Evolutionary conservation across 306 rosid species (phyloP).

Genomic region (Geum urbanum): DNA sequence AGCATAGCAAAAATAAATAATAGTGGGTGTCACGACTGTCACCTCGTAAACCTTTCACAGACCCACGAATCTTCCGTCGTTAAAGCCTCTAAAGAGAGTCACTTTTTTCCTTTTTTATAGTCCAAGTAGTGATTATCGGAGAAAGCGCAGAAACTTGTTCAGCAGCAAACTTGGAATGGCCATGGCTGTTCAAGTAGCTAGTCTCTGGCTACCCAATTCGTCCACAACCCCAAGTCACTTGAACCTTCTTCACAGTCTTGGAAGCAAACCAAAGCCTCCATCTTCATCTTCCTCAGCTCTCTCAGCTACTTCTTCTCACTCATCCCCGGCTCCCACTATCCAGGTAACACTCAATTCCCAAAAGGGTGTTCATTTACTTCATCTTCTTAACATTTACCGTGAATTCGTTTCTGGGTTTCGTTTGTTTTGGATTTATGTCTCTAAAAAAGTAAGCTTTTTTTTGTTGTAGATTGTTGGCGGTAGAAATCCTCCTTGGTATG

Average conservation of each 20-base stretch:
- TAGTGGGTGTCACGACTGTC: too few species aligned
- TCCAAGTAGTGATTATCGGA: too few species aligned
- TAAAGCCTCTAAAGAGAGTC: too few species aligned
- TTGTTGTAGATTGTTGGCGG: constrained; percentile 72
- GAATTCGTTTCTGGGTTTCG: background rate
- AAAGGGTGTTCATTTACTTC: background rate
- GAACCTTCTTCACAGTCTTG: constrained; percentile 15
- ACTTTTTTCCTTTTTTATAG: too few species aligned
- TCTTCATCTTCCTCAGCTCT: constrained; percentile 29
- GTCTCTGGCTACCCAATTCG: constrained; percentile 40
- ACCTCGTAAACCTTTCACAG: too few species aligned
- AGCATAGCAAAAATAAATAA: too few species aligned
- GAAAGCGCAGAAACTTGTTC: too few species aligned
- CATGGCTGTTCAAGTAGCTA: constrained; percentile 51
- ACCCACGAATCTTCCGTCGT: too few species aligned
- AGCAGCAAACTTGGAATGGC: background rate
- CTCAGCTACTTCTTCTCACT: constrained; percentile 41
- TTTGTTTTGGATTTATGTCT: background rate
- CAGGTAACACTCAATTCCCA: constrained; percentile 34
- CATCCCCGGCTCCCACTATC: constrained; percentile 53
- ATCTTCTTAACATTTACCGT: background rate
- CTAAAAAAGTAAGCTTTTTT: background rate
- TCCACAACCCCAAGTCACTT: constrained; percentile 10
- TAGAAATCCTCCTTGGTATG: constrained; percentile 38
- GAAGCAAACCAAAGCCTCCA: constrained; percentile 26